Evolutionary conservation across 2,329 filamentous ascomycete genomes (phyloP).

Genomic region (Cryphonectria nitschkei): DNA sequence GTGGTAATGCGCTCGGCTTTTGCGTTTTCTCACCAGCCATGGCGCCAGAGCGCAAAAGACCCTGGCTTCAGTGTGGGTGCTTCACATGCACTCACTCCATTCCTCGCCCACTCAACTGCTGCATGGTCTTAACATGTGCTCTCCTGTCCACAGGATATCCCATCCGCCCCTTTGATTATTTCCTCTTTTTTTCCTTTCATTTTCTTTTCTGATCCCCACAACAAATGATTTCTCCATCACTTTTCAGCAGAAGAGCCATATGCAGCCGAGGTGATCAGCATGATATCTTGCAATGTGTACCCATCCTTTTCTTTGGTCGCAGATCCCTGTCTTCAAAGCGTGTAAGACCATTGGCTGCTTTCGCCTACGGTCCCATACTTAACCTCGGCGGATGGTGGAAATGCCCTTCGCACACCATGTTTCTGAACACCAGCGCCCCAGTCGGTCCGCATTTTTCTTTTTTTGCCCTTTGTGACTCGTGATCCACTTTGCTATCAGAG

Average conservation of each 20-base stretch:
- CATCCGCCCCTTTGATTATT: not conserved
- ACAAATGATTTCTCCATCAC: not conserved
- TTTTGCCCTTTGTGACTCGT: not conserved
- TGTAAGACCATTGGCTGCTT: slow-evolving; percentile 21
- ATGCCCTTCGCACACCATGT: not conserved
- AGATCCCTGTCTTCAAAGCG: slow-evolving; percentile 5
- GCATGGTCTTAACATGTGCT: not conserved
- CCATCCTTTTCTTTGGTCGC: not conserved
- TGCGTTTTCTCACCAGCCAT: not conserved
- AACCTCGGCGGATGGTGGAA: not conserved
- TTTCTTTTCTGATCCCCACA: not conserved
- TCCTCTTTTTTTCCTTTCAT: not conserved
- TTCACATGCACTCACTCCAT: not conserved
- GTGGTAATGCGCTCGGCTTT: not conserved
- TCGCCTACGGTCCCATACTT: not conserved
- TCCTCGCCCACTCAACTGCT: not conserved
- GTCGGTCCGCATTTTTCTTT: not conserved
- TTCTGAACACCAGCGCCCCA: not conserved
- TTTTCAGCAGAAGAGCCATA: not conserved
- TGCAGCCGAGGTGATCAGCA: not conserved
- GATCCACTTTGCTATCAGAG: not conserved
- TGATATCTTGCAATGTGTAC: not conserved
- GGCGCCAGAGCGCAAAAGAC: not conserved
- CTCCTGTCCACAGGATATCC: not conserved
- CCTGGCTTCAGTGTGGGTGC: not conserved